phyloP scores from a whole-genome alignment of 1,284 basidiomycete genomes.

The Pseudozyma tsukubaensis region DNA sequence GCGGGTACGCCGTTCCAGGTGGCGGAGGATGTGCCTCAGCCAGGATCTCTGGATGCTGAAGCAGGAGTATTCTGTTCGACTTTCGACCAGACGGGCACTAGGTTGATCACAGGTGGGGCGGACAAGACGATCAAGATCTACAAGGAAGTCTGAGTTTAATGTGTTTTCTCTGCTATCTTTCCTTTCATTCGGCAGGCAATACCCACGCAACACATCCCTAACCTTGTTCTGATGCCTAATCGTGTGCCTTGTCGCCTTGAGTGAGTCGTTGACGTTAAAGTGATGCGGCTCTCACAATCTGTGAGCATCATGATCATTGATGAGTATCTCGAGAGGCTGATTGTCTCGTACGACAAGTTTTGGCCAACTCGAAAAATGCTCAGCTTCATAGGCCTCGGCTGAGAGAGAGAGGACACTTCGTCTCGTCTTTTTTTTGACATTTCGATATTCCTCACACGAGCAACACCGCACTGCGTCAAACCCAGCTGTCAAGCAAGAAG shows the following conservation, averaged over 20 bases:
- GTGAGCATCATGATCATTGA: too few species aligned
- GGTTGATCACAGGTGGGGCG: constrained; percentile 91
- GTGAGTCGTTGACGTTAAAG: too few species aligned
- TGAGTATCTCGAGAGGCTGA: too few species aligned
- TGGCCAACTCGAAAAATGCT: background rate
- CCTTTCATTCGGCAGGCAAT: background rate
- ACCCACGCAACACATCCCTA: too few species aligned
- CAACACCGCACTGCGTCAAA: constrained; percentile 8
- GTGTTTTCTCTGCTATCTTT: background rate
- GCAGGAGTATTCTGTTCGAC: constrained; percentile 90
- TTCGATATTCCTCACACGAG: constrained; percentile 17
- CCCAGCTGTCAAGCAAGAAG: background rate
- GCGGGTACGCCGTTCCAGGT: constrained; percentile 96
- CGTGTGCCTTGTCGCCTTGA: too few species aligned
- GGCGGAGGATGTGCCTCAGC: constrained; percentile 92
- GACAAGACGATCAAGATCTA: constrained; percentile 79
- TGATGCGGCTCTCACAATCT: too few species aligned
- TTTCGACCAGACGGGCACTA: constrained; percentile 93
- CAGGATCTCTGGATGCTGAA: constrained; percentile 95
- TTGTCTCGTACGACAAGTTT: constrained; percentile 18
- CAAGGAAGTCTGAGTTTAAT: constrained; percentile 39
- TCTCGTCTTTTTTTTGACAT: constrained; percentile 6
- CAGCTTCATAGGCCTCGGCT: too few species aligned
- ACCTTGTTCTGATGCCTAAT: too few species aligned
- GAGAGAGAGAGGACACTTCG: background rate